Evolutionary conservation across 2,329 filamentous ascomycete genomes (phyloP).

Genomic region (Dryadomyces sulphureus): DNA sequence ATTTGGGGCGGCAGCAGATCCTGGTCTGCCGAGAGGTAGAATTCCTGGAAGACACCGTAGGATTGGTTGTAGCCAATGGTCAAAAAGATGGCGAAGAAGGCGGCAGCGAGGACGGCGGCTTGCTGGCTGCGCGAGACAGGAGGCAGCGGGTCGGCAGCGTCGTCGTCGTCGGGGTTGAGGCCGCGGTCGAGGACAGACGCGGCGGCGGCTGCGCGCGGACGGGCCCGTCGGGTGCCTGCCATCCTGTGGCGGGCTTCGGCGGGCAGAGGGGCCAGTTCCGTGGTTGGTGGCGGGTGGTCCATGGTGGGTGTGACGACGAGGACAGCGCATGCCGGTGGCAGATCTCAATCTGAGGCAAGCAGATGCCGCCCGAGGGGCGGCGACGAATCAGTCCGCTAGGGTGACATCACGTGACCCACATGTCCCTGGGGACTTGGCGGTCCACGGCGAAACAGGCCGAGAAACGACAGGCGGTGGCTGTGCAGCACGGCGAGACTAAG

Average conservation of each 20-base stretch:
- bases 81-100: constrained; percentile 28
- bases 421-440: not conserved
- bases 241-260: too few species aligned
- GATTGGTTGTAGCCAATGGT: constrained; percentile 34
- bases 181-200: too few species aligned
- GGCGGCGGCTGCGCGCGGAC: too few species aligned
- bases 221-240: too few species aligned
- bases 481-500: not conserved
- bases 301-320: too few species aligned
- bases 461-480: not conserved
- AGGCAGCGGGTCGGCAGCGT: constrained; percentile 12
- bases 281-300: too few species aligned
- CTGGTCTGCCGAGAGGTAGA: constrained; percentile 27
- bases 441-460: not conserved
- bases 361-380: too few species aligned
- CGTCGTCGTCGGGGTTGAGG: constrained; percentile 3
- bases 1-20: constrained; percentile 21
- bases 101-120: constrained; percentile 24
- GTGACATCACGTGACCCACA: not conserved
- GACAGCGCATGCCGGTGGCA: too few species aligned
- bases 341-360: too few species aligned
- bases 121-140: constrained; percentile 25
- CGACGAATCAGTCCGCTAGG: too few species aligned
- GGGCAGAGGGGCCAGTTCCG: too few species aligned
- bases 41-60: constrained; percentile 33